These are phyloP conservation scores for Ogataea methanolica DNA, from an alignment of 805 yeast genomes.

Conservation along the genomic window DNA sequence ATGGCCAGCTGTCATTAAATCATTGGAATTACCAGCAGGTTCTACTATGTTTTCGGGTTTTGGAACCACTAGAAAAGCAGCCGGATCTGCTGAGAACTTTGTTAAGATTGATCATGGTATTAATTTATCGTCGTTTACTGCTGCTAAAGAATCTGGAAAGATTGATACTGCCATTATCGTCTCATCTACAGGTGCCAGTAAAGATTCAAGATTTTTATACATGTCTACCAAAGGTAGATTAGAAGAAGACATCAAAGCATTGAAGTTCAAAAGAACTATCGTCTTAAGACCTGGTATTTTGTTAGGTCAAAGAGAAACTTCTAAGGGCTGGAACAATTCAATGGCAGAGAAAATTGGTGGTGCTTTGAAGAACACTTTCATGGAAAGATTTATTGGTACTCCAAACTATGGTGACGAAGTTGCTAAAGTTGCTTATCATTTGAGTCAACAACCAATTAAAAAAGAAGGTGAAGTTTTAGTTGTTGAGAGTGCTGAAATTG, in stretches of 20 bases:
- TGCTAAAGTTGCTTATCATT: constrained; percentile 42
- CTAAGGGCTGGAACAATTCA: constrained; percentile 35
- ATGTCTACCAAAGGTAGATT: constrained; percentile 67
- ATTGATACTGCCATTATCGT: constrained; percentile 64
- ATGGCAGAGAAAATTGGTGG: constrained; percentile 30
- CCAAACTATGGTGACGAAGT: constrained; percentile 67
- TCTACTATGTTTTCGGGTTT: constrained; percentile 57
- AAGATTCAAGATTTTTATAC: constrained; percentile 56
- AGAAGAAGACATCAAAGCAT: constrained; percentile 59
- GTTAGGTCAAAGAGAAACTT: constrained; percentile 53
- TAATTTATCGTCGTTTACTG: constrained; percentile 63
- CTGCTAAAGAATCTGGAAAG: constrained; percentile 63
- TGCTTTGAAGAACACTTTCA: constrained; percentile 29
- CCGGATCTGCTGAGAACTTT: constrained; percentile 71
- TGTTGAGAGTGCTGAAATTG: constrained; percentile 17
- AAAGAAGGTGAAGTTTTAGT: constrained; percentile 23
- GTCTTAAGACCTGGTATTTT: constrained; percentile 76
- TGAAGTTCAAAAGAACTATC: constrained; percentile 67
- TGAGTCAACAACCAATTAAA: constrained; percentile 19
- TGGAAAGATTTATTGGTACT: constrained; percentile 28
- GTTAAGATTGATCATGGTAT: constrained; percentile 69
- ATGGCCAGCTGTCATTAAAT: constrained; percentile 44
- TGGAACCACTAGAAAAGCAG: constrained; percentile 71
- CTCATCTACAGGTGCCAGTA: constrained; percentile 60
- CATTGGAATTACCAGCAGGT: constrained; percentile 27